Base-by-base conservation (phyloP, 257 asterid species). In the Paraleonurus japonicus region DNA sequence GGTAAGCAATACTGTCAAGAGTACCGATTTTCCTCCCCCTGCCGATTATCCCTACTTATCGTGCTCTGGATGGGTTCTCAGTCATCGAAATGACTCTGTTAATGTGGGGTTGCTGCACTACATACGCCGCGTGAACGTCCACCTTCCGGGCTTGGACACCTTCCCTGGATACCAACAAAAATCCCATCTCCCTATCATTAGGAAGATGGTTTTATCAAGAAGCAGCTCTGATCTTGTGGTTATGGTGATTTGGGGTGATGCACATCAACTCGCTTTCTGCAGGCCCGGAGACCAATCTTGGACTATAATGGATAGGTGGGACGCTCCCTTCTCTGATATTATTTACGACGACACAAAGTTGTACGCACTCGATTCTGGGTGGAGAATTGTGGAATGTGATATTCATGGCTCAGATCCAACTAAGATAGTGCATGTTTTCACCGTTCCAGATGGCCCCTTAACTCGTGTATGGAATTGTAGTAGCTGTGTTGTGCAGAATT, bases 191-290 rank as follows among this genome's bases (percentile, higher is more conserved):
- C 33, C 33, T 59, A 6, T 22, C 3, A 48, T 67, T 28, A 28
- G 28, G 43, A 67, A 67, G 72, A 67, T 67, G 60, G 72, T 48
- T 67, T 28, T 67, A 16, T 67, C 61, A 4, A 15, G 9, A 17
- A 43, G 61, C 61, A 43, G 61, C 61, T 61, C 11, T 16, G 61
- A 27, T 28, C 39, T 67, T 27, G 45, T 67, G 45, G 47, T 67
- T 8, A 67, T 67, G 61, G 72, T 67, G 47, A 67, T 67, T 24
- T 66, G 71, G 60, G 71, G 71, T 13, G 43, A 35, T 1, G 20
- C 0, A 3, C 2, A 16, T 15, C 70, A 43, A 37, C 12, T 65
- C 24, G 71, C 27, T n/a, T 65, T 65, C 9, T 65, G 24, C 35
- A 47, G 61, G 60, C 71, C 71, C 15, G 71, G 37, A 47, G 60